Percentiles rank a stretch among this genome's conserved stretches.
These are phyloP conservation scores for Penicillium manginii DNA, from an alignment of 495 filamentous ascomycete genomes.

Conservation along the genomic window DNA sequence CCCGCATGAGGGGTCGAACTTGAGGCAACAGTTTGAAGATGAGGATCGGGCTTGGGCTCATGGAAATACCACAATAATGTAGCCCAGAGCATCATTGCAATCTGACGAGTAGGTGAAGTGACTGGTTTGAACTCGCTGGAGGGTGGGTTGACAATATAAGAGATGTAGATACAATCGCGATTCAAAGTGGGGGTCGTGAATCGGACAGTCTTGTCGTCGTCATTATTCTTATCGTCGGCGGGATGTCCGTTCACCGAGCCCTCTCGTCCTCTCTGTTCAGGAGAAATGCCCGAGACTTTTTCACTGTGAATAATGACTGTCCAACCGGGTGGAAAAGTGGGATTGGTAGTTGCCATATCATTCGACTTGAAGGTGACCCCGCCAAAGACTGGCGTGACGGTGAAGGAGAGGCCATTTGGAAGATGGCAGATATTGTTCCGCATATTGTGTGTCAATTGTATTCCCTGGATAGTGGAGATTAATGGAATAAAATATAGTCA, in stretches of 20 bases:
- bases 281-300: constrained; percentile 49
- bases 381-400: constrained; percentile 81
- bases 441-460: too few species aligned
- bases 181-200: constrained; percentile 74
- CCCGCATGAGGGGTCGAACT: constrained; percentile 66
- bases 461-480: too few species aligned
- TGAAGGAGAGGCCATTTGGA: constrained; percentile 84
- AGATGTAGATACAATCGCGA: constrained; percentile 85
- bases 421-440: constrained; percentile 55
- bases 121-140: constrained; percentile 77
- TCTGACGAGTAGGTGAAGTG: constrained; percentile 78
- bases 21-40: constrained; percentile 63
- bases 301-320: constrained; percentile 80
- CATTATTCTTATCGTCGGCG: constrained; percentile 21
- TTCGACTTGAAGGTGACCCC: constrained; percentile 86
- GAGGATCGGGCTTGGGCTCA: constrained; percentile 51
- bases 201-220: constrained; percentile 41
- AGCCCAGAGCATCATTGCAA: constrained; percentile 96
- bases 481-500: too few species aligned
- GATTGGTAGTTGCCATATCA: constrained; percentile 67
- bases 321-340: constrained; percentile 83
- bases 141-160: constrained; percentile 83
- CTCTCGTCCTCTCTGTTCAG: constrained; percentile 14
- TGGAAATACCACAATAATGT: constrained; percentile 98
- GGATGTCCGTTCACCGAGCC: constrained; percentile 13